These are phyloP conservation scores for Rhizopogon vinicolor DNA, from an alignment of 768 basidiomycete genomes.

Conservation along the genomic window DNA sequence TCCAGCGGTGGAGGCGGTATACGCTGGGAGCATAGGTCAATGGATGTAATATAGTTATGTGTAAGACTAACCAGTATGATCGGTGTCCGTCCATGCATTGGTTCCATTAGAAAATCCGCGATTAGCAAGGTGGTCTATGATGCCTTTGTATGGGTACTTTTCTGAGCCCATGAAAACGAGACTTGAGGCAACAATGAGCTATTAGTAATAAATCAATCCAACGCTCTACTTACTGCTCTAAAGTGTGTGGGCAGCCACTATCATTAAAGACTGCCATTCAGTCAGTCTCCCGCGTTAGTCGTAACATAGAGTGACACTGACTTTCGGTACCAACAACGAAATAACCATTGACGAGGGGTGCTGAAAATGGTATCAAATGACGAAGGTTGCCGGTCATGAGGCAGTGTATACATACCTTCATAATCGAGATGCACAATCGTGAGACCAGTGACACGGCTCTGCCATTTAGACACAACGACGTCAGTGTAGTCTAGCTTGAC, in stretches of 20 bases:
- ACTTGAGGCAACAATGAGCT: conserved; percentile 32
- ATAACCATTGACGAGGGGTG: conserved; percentile 87
- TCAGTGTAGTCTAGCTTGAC: conserved; percentile 77
- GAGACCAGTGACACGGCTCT: conserved; percentile 81
- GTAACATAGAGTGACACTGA: conserved; percentile 29
- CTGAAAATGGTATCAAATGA: conserved; percentile 33
- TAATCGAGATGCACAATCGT: conserved; percentile 89
- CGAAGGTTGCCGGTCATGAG: conserved; percentile 1
- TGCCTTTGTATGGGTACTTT: conserved; percentile 93
- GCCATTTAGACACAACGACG: conserved; percentile 83
- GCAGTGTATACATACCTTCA: conserved; percentile 62
- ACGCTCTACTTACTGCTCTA: conserved; percentile 73
- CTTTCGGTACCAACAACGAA: conserved; percentile 91
- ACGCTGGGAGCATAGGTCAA: conserved; percentile 40
- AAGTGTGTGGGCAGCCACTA: conserved; percentile 91
- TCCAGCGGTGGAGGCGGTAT: conserved; percentile 94
- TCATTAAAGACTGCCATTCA: conserved; percentile 77
- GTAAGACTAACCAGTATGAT: conserved; percentile 54
- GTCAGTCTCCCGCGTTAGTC: not conserved
- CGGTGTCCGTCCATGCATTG: conserved; percentile 97
- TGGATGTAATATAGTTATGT: not conserved
- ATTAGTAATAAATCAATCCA: not conserved
- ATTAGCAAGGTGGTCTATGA: conserved; percentile 93
- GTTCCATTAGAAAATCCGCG: conserved; percentile 88
- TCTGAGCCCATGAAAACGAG: conserved; percentile 95